Evolutionary conservation across 768 basidiomycete species (phyloP), one percentile per base, ranked within the genome.

Genomic region (Tricholoma sp.): DNA sequence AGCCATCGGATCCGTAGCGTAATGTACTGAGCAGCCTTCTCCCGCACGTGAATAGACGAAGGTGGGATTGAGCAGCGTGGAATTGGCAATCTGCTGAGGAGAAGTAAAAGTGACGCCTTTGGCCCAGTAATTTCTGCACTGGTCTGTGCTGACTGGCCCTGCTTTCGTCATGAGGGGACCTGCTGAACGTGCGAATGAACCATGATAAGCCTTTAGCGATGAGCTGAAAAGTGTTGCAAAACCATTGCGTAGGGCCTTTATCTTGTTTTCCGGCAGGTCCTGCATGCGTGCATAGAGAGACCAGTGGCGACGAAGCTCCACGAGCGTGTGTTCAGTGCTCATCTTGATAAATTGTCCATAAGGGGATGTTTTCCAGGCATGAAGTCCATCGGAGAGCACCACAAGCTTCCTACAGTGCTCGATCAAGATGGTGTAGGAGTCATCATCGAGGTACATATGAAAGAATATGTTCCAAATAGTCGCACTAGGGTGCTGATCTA

Each of bases 381-480:
- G 58, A 9, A 67, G 50, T 53, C 52, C 58, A 21, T 57, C 50
- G 3, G 71, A 67, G 35, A 59, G 8, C 0, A 59, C 59, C 31
- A 66, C 55, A 10, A 76, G 71, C 58, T 70, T 71, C 46, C 57
- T 59, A 59, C 68, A 69, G 34, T 74, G 72, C 3, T 52, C 46
- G 14, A 66, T 47, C 5, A 76, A 54, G 19, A 66, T 54, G 4
- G 54, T 45, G 45, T 64, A 59, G 0, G 71, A 63, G 14, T 39
- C 35, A 4, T 65, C 57, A 59, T 74, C 70, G 51, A 76, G 31
- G 32, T 65, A 68, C 27, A 74, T 60, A 60, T 76, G 70, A 57
- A 68, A 75, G 63, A 72, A 76, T 14, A 74, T 71, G 45, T 72
- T 66, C 74, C 74, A 76, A 2, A 72, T 57, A 10, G 52, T 51